These are phyloP conservation scores for Lathyrus aphaca DNA, from an alignment of 306 rosid genomes.

Conservation along the genomic window DNA sequence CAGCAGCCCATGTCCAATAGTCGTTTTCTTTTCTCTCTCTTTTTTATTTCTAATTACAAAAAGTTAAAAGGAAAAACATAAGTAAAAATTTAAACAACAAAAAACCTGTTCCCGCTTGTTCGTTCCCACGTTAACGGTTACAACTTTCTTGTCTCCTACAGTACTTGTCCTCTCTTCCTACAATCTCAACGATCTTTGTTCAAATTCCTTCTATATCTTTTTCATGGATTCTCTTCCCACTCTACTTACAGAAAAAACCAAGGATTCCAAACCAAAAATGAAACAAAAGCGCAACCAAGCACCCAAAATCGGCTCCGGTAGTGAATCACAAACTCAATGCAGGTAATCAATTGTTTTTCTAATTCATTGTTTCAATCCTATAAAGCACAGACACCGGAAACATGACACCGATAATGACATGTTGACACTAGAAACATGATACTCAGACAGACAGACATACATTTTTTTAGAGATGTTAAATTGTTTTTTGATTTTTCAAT, in stretches of 20 bases:
- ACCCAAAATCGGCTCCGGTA: neutral
- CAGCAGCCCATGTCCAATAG: neutral
- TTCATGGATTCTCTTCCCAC: conserved; percentile 38
- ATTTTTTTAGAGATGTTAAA: too few species aligned
- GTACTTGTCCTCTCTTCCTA: neutral
- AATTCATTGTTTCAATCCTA: neutral
- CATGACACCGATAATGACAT: too few species aligned
- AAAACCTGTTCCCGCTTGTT: conserved; percentile 39
- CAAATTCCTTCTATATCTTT: neutral
- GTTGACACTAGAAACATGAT: too few species aligned
- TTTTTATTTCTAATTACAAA: too few species aligned
- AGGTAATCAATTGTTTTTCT: neutral
- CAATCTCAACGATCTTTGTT: neutral
- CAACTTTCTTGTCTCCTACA: neutral
- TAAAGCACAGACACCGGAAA: too few species aligned
- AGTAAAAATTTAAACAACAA: neutral
- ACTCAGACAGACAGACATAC: too few species aligned
- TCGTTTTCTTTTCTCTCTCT: too few species aligned
- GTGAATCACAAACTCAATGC: conserved; percentile 12
- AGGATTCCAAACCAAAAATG: conserved; percentile 32
- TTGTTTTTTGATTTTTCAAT: neutral
- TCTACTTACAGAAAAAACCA: conserved; percentile 28
- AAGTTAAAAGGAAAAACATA: neutral
- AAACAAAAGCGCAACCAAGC: conserved; percentile 18
- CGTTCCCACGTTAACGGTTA: conserved; percentile 26